Conservation (phyloP, 2,329 filamentous ascomycete species). For the Xylariales sp. region DNA sequence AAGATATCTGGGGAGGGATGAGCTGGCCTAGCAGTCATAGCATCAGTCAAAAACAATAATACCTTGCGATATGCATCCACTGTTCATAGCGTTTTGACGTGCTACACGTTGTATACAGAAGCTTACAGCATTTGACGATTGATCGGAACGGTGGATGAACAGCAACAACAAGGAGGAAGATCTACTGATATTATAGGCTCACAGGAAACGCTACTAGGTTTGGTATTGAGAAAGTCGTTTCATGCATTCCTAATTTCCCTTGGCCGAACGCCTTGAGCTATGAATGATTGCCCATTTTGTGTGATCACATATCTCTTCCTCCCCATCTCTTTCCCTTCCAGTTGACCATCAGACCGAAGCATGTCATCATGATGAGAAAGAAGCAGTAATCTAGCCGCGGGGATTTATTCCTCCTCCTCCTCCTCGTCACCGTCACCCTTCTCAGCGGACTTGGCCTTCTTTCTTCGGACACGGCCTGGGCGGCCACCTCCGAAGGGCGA, state of each 20-base stretch:
- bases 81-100: neutral
- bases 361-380: constrained; percentile 10
- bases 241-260: constrained; percentile 32
- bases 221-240: constrained; percentile 16
- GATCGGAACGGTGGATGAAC: neutral
- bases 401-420: constrained; percentile 73
- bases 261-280: constrained; percentile 51
- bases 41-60: constrained; percentile 6
- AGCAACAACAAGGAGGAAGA: neutral
- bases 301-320: constrained; percentile 27
- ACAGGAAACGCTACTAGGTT: no score
- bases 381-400: no score
- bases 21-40: constrained; percentile 43
- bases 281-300: constrained; percentile 33
- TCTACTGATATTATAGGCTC: constrained; percentile 16
- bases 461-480: constrained; percentile 95
- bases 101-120: neutral
- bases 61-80: neutral
- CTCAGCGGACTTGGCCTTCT: constrained; percentile 98
- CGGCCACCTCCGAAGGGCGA: constrained; percentile 97
- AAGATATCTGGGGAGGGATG: constrained; percentile 69
- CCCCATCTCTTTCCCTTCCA: no score
- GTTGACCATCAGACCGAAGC: constrained; percentile 21
- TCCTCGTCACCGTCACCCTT: constrained; percentile 74
- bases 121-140: neutral